Percentiles rank a stretch among this genome's conserved stretches.
phyloP scores from a whole-genome alignment of 2,329 filamentous ascomycete genomes.

The Biscogniauxia marginata region DNA sequence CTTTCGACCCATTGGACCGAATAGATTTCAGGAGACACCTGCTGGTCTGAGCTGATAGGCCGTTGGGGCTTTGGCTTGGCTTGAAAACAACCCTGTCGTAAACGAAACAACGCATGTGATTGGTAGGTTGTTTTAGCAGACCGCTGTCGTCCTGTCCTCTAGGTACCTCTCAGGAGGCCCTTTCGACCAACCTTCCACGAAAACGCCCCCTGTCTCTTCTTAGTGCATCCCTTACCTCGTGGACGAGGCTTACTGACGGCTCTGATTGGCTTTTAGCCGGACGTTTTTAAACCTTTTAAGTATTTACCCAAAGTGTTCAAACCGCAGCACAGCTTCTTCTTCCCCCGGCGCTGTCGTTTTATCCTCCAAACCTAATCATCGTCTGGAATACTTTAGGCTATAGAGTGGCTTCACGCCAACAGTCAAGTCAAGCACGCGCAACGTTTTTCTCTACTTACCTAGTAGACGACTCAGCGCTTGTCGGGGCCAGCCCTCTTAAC shows the following conservation, averaged over 20 bases:
- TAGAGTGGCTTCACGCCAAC: too few relatives aligned
- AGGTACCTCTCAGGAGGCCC: not conserved
- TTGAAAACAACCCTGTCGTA: not conserved
- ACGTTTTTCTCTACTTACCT: not conserved
- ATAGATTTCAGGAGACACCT: conserved; percentile 1
- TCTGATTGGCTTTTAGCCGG: not conserved
- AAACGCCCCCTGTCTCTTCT: not conserved
- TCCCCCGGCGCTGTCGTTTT: not conserved
- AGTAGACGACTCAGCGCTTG: not conserved
- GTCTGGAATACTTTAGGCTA: not conserved
- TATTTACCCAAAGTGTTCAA: not conserved
- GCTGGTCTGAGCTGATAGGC: conserved; percentile 1
- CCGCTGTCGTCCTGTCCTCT: not conserved
- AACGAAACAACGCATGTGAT: not conserved
- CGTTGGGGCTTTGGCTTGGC: not conserved
- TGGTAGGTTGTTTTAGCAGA: not conserved
- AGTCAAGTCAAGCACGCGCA: not conserved
- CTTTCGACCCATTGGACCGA: not conserved
- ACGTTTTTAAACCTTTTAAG: not conserved
- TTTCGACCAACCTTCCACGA: too few relatives aligned
- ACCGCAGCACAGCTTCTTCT: not conserved
- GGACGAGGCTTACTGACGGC: not conserved
- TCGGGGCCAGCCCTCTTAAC: not conserved
- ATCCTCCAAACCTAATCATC: not conserved
- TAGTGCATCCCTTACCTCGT: not conserved